A percentile compares a stretch with the other conserved stretches of the same genome.
Conservation (phyloP, 1,139 yeast genomes). For the Blastobotrys arbuscula region DNA sequence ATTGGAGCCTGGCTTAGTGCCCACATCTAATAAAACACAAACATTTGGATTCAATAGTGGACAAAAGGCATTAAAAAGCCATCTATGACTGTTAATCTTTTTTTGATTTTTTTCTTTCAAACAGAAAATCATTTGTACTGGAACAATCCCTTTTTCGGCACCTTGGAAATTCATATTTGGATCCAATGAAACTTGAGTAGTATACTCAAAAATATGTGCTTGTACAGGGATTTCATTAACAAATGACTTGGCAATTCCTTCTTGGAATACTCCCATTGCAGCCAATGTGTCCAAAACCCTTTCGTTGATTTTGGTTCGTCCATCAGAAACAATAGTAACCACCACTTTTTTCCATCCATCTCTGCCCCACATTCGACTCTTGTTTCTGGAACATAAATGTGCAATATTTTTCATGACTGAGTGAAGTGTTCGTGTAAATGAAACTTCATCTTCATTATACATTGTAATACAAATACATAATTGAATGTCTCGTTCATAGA, state of each 20-base stretch:
- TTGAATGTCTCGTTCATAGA: constrained; percentile 83
- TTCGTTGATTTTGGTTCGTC: constrained; percentile 78
- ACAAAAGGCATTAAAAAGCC: constrained; percentile 91
- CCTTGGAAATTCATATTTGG: constrained; percentile 77
- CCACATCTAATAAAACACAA: constrained; percentile 79
- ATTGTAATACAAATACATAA: constrained; percentile 85
- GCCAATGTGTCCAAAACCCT: constrained; percentile 81
- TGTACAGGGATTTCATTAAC: constrained; percentile 87
- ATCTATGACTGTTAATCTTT: constrained; percentile 90
- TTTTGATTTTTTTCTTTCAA: constrained; percentile 83
- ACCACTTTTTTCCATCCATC: constrained; percentile 96
- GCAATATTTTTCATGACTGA: constrained; percentile 90
- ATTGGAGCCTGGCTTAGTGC: constrained; percentile 79
- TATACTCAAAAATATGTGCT: constrained; percentile 90
- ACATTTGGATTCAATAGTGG: constrained; percentile 88
- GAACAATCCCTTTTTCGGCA: constrained; percentile 77
- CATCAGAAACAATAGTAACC: constrained; percentile 86
- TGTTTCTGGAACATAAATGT: constrained; percentile 72
- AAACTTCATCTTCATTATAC: constrained; percentile 90
- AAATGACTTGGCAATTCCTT: constrained; percentile 88
- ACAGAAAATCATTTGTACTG: constrained; percentile 88
- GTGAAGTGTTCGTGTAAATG: constrained; percentile 88
- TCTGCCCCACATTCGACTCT: constrained; percentile 86
- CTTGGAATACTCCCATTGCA: constrained; percentile 94
- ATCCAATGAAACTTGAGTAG: constrained; percentile 84